phyloP scores from a whole-genome alignment of 2,329 filamentous ascomycete genomes.

The Colletotrichum sp. region DNA sequence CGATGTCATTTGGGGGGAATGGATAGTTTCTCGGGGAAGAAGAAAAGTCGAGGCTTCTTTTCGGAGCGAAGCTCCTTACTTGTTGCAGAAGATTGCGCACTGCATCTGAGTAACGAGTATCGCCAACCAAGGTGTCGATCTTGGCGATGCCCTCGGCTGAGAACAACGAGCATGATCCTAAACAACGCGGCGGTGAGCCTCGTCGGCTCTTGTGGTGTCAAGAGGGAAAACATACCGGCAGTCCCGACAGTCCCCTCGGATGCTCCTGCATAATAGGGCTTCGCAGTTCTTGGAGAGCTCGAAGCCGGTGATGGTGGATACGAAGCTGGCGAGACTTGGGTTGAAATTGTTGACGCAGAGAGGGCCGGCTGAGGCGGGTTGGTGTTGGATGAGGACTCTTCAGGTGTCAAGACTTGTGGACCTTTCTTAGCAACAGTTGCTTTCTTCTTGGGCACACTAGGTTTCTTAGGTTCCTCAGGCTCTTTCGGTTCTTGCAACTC shows the following conservation, averaged over 20 bases:
- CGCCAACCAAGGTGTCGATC: neutral
- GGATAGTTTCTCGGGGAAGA: neutral
- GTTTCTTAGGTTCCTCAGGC: neutral
- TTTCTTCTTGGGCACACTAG: neutral
- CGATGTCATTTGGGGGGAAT: neutral
- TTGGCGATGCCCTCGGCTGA: neutral
- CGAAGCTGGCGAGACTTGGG: neutral
- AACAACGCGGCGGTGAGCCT: neutral
- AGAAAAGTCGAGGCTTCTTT: neutral
- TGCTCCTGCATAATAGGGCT: neutral
- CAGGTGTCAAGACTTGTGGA: neutral
- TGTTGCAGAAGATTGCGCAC: neutral
- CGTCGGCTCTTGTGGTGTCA: accelerated
- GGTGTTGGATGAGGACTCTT: neutral
- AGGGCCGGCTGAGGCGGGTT: neutral
- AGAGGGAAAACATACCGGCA: neutral
- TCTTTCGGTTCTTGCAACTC: neutral
- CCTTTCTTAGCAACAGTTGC: neutral
- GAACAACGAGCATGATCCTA: constrained; percentile 25
- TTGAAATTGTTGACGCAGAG: neutral
- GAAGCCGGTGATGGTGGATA: neutral
- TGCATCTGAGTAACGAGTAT: neutral
- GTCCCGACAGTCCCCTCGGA: neutral
- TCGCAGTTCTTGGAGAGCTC: neutral
- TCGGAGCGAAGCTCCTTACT: neutral